Evolutionary conservation across 2,329 filamentous ascomycete genomes (phyloP).

Genomic region (Ploettnerulaceae sp.): DNA sequence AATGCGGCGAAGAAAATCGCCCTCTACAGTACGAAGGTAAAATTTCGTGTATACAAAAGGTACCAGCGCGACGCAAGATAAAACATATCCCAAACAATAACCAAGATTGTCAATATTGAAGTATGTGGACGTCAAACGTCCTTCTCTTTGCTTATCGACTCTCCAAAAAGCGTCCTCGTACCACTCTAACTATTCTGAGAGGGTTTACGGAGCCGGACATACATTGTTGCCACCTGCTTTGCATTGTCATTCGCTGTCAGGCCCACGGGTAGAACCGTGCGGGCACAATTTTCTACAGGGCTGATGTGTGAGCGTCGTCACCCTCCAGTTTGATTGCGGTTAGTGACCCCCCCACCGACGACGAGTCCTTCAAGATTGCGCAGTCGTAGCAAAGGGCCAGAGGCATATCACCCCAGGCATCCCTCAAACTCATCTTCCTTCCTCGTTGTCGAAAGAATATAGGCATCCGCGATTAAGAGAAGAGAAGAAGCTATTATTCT

Average conservation of each 20-base stretch:
- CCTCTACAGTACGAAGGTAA: too few relatives aligned
- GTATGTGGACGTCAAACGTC: too few relatives aligned
- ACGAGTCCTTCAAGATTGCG: slow-evolving; percentile 10
- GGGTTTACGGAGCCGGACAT: not conserved
- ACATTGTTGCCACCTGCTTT: not conserved
- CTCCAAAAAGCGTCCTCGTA: not conserved
- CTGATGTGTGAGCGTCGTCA: slow-evolving; percentile 14
- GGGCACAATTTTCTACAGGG: not conserved
- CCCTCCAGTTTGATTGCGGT: slow-evolving; percentile 9
- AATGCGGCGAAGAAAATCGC: too few relatives aligned
- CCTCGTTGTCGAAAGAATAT: not conserved
- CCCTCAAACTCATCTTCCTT: not conserved
- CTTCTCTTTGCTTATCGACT: too few relatives aligned
- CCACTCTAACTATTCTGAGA: not conserved
- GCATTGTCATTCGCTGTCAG: not conserved
- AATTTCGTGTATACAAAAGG: too few relatives aligned
- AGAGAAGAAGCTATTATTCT: too few relatives aligned
- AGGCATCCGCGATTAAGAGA: not conserved
- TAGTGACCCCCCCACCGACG: slow-evolving; percentile 9
- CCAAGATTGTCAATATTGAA: too few relatives aligned
- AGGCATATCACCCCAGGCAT: slow-evolving; percentile 9
- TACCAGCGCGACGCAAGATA: too few relatives aligned
- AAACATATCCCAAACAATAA: too few relatives aligned
- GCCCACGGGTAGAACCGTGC: not conserved
- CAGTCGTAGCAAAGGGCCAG: too few relatives aligned